Percentiles rank a stretch among this genome's conserved stretches.
Conservation (phyloP, 139 green algal genomes). For the Micractinium conductrix region DNA sequence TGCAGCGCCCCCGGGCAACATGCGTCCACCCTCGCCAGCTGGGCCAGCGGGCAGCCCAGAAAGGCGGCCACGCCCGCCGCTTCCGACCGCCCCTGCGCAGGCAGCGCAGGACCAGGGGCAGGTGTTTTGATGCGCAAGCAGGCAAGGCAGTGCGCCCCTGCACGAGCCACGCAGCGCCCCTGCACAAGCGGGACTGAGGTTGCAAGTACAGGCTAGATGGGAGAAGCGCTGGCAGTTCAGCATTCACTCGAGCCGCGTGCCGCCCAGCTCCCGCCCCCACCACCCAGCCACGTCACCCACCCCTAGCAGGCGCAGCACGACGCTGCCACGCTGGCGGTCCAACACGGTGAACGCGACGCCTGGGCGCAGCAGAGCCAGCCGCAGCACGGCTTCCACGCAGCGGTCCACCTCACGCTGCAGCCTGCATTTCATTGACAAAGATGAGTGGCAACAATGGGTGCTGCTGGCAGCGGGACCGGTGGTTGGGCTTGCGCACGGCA, state of each 20-base stretch:
- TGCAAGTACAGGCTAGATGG: too few species aligned
- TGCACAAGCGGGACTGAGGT: too few species aligned
- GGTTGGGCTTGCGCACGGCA: too few species aligned
- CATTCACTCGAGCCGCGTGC: too few species aligned
- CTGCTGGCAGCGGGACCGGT: too few species aligned
- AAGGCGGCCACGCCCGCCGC: not conserved
- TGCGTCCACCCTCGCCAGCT: not conserved
- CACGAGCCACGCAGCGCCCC: too few species aligned
- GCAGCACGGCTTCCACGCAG: conserved; percentile 21
- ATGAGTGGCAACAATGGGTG: not conserved
- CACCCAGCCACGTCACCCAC: not conserved
- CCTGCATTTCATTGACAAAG: conserved; percentile 14
- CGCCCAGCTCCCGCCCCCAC: too few species aligned
- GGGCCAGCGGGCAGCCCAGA: conserved; percentile 4
- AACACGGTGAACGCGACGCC: conserved; percentile 38
- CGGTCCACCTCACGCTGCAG: conserved; percentile 44
- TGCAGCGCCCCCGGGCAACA: not conserved
- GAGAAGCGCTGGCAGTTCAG: too few species aligned
- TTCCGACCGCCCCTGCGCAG: conserved; percentile 27
- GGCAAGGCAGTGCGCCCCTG: too few species aligned
- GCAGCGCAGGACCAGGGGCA: too few species aligned
- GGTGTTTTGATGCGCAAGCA: too few species aligned
- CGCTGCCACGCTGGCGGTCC: not conserved
- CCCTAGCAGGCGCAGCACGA: conserved; percentile 25
- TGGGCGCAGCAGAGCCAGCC: conserved; percentile 45